A percentile compares a stretch with the other conserved stretches of the same genome.
Conservation (phyloP, 306 rosid genomes). For the Abrus precatorius region DNA sequence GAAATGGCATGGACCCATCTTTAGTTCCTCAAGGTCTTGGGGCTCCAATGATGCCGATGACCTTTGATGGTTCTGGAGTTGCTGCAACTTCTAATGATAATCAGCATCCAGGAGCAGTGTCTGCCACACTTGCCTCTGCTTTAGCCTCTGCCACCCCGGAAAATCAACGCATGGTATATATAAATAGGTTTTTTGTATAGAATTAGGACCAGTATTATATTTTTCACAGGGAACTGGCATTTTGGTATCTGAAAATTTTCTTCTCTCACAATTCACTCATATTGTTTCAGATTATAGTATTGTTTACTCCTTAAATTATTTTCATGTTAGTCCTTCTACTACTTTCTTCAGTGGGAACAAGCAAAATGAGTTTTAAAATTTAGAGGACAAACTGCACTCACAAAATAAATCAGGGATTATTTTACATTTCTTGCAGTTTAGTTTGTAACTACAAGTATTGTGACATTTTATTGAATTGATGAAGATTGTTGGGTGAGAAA, state of each 20-base stretch:
- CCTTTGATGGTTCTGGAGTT: conserved; percentile 65
- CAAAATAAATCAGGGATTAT: not conserved
- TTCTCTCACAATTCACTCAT: not conserved
- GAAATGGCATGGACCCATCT: conserved; percentile 69
- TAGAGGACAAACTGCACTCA: not conserved
- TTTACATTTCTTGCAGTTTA: not conserved
- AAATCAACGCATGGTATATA: conserved; percentile 74
- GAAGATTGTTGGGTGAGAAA: conserved; percentile 1
- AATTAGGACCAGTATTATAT: not conserved
- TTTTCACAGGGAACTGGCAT: not conserved
- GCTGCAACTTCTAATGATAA: conserved; percentile 54
- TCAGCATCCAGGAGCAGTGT: conserved; percentile 61
- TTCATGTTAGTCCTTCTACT: not conserved
- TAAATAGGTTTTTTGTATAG: not conserved
- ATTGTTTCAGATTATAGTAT: not conserved
- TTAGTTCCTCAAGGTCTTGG: conserved; percentile 62
- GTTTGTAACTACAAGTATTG: not conserved
- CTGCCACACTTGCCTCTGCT: conserved; percentile 81
- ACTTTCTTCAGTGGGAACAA: not conserved
- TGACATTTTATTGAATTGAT: not conserved
- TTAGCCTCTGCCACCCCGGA: conserved; percentile 85
- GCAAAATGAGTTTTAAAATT: conserved; percentile 10
- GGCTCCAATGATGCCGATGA: conserved; percentile 68
- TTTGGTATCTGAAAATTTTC: not conserved
- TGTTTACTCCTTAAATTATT: not conserved